phyloP scores from a whole-genome alignment of 2,329 filamentous ascomycete genomes.

The Arthrobotrys entomopaga region DNA sequence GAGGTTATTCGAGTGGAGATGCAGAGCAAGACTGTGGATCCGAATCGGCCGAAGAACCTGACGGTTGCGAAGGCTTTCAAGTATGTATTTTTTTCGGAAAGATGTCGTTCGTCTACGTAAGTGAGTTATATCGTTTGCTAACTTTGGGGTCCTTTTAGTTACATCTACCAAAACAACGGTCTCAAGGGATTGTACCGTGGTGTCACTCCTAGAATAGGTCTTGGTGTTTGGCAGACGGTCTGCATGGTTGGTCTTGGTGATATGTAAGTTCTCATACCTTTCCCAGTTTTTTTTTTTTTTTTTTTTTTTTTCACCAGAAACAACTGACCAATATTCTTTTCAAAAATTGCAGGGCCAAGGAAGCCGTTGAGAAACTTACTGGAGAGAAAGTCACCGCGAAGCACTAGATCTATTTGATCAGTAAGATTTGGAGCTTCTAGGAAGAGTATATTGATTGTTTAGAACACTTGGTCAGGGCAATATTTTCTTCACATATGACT shows the following conservation, averaged over 20 bases:
- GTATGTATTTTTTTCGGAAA: conserved; percentile 39
- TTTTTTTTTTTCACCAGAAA: conserved; percentile 27
- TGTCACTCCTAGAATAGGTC: conserved; percentile 89
- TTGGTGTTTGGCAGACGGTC: conserved; percentile 98
- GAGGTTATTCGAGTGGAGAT: conserved; percentile 99
- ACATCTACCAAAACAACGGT: conserved; percentile 92
- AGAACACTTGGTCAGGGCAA: background rate
- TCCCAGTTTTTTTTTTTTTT: too few relatives aligned
- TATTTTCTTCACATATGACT: conserved; percentile 18
- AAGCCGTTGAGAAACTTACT: conserved; percentile 68
- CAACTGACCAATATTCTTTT: conserved; percentile 47
- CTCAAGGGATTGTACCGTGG: conserved; percentile 93
- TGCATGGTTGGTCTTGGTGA: conserved; percentile 99
- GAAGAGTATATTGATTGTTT: too few relatives aligned
- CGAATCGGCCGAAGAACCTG: conserved; percentile 98
- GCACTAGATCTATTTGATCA: conserved; percentile 62
- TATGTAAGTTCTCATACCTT: conserved; percentile 72
- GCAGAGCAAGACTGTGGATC: conserved; percentile 98
- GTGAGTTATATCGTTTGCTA: conserved; percentile 63
- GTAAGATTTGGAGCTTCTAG: too few relatives aligned
- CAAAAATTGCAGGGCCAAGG: conserved; percentile 65
- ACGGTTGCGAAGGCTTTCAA: conserved; percentile 84
- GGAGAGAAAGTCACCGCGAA: conserved; percentile 69
- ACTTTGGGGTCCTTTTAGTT: conserved; percentile 62
- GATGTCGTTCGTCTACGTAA: too few relatives aligned